A percentile compares a stretch with the other conserved stretches of the same genome.
Conservation (phyloP, 495 filamentous ascomycete species). For the Amphirosellinia nigrospora region DNA sequence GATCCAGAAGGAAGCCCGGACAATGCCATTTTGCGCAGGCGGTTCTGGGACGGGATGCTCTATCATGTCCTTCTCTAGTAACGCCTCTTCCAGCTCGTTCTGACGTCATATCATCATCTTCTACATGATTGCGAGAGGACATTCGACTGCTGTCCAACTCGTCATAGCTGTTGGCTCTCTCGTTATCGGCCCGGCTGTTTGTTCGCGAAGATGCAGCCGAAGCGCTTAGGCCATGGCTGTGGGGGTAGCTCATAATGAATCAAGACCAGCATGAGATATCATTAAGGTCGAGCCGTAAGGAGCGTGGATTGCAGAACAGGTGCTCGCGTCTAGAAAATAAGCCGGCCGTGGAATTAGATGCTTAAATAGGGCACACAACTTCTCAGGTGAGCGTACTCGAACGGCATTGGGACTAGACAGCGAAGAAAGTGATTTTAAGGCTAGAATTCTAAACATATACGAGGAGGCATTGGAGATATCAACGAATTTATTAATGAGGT, state of each 20-base stretch:
- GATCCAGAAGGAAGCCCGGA: slow-evolving; percentile 59
- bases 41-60: slow-evolving; percentile 28
- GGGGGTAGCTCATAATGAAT: slow-evolving; percentile 34
- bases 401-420: background rate
- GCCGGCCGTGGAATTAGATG: background rate
- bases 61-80: slow-evolving; percentile 37
- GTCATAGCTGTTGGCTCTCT: slow-evolving; percentile 32
- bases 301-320: background rate
- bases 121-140: slow-evolving; percentile 35
- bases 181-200: slow-evolving; percentile 35
- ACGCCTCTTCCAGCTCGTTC: slow-evolving; percentile 46
- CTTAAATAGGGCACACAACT: background rate
- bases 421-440: background rate
- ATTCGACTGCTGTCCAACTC: slow-evolving; percentile 31
- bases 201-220: slow-evolving; percentile 48
- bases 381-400: background rate
- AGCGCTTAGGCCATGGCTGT: slow-evolving; percentile 34
- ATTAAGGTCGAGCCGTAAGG: slow-evolving; percentile 4
- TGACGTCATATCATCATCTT: slow-evolving; percentile 39
- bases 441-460: background rate
- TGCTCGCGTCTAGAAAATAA: background rate
- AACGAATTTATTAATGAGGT: slow-evolving; percentile 3
- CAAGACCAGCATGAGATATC: slow-evolving; percentile 25
- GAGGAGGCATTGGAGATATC: background rate
- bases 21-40: slow-evolving; percentile 34